Percentiles rank a stretch among this genome's conserved stretches.
Conservation (phyloP, 441 rosid genomes). For the Populus hybrid region DNA sequence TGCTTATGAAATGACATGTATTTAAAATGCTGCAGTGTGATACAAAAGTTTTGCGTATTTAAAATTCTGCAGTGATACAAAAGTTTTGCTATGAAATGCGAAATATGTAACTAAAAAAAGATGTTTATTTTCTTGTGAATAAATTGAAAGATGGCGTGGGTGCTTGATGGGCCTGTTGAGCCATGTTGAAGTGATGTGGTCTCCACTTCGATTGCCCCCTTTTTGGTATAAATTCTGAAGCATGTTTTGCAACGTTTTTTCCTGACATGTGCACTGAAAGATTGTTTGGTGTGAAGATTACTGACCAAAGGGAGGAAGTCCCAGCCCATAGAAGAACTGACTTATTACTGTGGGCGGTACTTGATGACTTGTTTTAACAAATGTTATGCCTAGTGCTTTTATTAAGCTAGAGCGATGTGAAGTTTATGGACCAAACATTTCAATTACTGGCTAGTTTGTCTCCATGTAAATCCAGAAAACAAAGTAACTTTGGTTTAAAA, state of each 20-base stretch:
- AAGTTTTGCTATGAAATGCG: neutral
- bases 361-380: neutral
- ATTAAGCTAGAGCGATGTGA: neutral
- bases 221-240: neutral
- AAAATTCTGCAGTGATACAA: neutral
- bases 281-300: neutral
- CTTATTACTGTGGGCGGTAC: neutral
- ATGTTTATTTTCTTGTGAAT: neutral
- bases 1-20: neutral
- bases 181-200: neutral
- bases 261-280: neutral
- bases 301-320: neutral
- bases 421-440: neutral
- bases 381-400: neutral
- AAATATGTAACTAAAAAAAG: neutral
- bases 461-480: neutral
- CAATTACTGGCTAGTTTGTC: neutral
- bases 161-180: neutral
- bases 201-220: neutral
- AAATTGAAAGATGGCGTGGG: constrained; percentile 1
- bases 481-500: neutral
- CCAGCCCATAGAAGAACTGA: neutral
- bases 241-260: neutral
- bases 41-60: neutral
- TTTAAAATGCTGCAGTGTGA: no score